Evolutionary conservation across 148 eudicot species (phyloP).

Genomic region (Amaranthus palmeri): DNA sequence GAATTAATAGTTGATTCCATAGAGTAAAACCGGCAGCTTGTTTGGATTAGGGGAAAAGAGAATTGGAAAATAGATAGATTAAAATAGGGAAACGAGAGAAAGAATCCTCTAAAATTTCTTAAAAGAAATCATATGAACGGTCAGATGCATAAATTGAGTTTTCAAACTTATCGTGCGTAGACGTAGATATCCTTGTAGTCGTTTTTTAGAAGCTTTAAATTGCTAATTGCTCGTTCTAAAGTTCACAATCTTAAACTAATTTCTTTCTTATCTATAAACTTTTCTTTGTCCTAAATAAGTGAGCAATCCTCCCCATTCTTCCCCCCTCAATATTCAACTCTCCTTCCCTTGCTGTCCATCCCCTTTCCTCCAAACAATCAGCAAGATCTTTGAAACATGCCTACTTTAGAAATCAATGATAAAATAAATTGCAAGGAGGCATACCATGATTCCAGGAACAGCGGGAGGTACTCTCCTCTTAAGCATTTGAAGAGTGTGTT

Average conservation of each 20-base stretch:
- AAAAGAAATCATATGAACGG: no score
- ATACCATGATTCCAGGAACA: slow-evolving; percentile 97
- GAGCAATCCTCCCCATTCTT: background rate
- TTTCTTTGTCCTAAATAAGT: background rate
- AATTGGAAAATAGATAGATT: background rate
- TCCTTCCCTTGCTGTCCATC: background rate
- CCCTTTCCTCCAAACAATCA: background rate
- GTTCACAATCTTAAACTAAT: background rate
- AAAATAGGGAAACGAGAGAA: no score
- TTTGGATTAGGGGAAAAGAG: background rate
- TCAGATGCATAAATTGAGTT: background rate
- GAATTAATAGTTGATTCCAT: no score
- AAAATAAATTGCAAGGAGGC: slow-evolving; percentile 9
- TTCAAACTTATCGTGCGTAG: no score
- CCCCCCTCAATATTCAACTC: no score
- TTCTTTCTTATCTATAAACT: background rate
- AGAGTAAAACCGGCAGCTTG: background rate
- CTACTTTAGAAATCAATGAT: background rate
- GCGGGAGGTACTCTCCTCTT: slow-evolving; percentile 95
- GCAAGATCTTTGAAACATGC: background rate
- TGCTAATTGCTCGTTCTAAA: background rate
- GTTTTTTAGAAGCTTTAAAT: background rate
- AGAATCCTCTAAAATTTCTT: no score
- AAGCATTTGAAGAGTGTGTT: slow-evolving; percentile 76
- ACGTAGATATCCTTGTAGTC: no score